Evolutionary conservation across 2,329 filamentous ascomycete genomes (phyloP), one percentile per base, ranked within the genome.

Genomic region (Sphaceloma murrayae): DNA sequence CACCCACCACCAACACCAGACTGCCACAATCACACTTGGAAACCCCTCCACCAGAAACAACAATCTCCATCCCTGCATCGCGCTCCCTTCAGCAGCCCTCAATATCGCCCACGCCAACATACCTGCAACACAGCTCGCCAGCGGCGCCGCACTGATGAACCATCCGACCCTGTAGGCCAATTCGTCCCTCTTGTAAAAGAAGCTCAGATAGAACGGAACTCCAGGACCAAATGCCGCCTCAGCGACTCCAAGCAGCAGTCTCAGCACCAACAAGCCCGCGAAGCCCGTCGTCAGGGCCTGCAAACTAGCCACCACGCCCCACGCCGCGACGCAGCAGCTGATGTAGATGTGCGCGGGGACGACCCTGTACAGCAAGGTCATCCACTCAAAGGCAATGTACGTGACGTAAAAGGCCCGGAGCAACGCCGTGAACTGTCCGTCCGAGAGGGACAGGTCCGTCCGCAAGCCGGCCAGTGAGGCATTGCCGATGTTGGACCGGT

Each of bases 31-130:
- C 32, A 93, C 73, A 18, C 82, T 86, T 1, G 87, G 87, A 48
- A 93, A 89, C 1, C 86, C 87, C 61, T 94, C 87, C 9, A 89
- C 54, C 5, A 94, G 70, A 56, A 94, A 93, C 19, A 94, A 69
- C 2, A 88, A 71, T n/a, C 87, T 75, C 87, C 87, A 94, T 3
- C 83, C 77, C 0, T 85, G 82, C 39, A 94, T 79, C 11, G 82
- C 82, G 1, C 74, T 68, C 48, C 70, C 56, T 36, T 75, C 65
- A 40, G 77, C 84, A 10, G 86, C 55, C 54, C 76, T 78, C 40
- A 87, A 74, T 49, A 94, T 89, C 16, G 78, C 56, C 79, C 82
- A 86, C 5, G 87, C 86, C 3, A 94, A 68, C 6, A 74, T 80
- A 29, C 85, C 85, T 0, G 87, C 87, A 51, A 91, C 80, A 2